phyloP scores from a whole-genome alignment of 164 flowering plant species.

The Amborella trichopoda region DNA sequence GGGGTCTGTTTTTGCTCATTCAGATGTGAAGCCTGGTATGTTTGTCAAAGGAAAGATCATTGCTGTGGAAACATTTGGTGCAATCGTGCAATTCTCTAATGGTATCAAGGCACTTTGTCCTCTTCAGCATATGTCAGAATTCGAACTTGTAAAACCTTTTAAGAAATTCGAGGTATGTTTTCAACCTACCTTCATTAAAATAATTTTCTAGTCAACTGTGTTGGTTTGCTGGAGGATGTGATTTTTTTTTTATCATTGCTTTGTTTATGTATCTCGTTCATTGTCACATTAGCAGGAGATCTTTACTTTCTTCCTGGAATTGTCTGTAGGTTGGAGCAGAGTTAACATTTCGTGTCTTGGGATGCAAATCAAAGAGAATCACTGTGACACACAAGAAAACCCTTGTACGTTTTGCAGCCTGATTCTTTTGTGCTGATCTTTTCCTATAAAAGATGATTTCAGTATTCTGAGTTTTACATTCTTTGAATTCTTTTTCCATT shows the following conservation, averaged over 20 bases:
- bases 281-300: neutral
- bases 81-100: slow-evolving; percentile 72
- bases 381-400: slow-evolving; percentile 96
- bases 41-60: slow-evolving; percentile 70
- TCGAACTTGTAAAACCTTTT: slow-evolving; percentile 68
- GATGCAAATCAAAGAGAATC: slow-evolving; percentile 91
- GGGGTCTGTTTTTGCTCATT: slow-evolving; percentile 73
- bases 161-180: slow-evolving; percentile 72
- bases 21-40: slow-evolving; percentile 97
- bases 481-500: too few species aligned
- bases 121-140: slow-evolving; percentile 90
- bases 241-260: neutral
- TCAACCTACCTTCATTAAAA: neutral
- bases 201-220: neutral
- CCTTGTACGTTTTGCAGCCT: slow-evolving; percentile 36
- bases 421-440: neutral
- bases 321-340: slow-evolving; percentile 73
- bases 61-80: slow-evolving; percentile 65
- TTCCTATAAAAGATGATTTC: neutral
- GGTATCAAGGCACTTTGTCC: slow-evolving; percentile 98
- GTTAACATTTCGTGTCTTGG: slow-evolving; percentile 78
- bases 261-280: slow-evolving; percentile 1
- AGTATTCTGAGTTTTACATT: too few species aligned
- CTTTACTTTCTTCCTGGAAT: neutral
- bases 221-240: neutral